Conservation (phyloP, 2,329 filamentous ascomycete genomes). For the Diaporthe ampelina region DNA sequence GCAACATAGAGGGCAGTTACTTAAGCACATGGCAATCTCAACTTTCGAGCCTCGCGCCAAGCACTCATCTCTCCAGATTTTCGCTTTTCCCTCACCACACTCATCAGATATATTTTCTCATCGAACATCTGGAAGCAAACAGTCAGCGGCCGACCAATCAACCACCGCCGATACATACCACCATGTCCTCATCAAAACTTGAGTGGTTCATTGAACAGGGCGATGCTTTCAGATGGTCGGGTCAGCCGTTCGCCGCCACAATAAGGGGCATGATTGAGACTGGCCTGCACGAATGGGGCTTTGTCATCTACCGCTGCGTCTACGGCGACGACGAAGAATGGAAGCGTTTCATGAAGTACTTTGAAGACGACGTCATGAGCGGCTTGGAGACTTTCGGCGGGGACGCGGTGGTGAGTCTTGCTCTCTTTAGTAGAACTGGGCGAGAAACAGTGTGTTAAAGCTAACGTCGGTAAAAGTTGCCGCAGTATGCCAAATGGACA, state of each 20-base stretch:
- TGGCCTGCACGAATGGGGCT: not conserved
- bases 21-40: no score
- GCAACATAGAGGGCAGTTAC: no score
- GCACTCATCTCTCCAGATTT: no score
- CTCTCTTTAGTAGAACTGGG: no score
- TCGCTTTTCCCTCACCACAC: no score
- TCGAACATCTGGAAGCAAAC: no score
- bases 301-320: conserved; percentile 2
- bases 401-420: not conserved
- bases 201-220: conserved; percentile 20
- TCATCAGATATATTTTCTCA: no score
- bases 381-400: not conserved
- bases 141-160: no score
- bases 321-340: conserved; percentile 4
- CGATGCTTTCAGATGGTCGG: not conserved
- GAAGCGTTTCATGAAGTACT: conserved; percentile 1
- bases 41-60: no score
- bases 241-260: not conserved
- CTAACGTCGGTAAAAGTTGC: not conserved
- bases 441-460: no score
- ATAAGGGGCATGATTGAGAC: conserved; percentile 1
- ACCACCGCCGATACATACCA: no score
- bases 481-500: conserved; percentile 11
- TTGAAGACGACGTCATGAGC: not conserved
- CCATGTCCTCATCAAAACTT: not conserved